Evolutionary conservation across 139 green algal genomes (phyloP).

Genomic region (Chlorella sp.): DNA sequence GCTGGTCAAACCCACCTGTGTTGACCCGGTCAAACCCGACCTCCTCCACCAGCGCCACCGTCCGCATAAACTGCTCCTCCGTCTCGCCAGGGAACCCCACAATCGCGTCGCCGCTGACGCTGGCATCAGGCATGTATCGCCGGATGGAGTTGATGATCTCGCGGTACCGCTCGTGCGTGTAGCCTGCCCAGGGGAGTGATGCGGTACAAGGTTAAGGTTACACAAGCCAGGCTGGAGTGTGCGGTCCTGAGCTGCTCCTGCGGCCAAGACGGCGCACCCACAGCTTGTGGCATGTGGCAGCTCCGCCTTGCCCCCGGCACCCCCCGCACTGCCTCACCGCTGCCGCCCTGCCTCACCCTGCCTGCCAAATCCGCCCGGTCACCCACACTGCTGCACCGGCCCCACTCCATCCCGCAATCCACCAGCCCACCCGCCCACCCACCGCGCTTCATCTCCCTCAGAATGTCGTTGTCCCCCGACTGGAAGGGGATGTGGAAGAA

Average conservation of each 20-base stretch:
- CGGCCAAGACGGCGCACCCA: too few species aligned
- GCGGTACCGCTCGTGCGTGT: conserved; percentile 88
- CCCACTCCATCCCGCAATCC: too few species aligned
- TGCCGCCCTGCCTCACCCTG: too few species aligned
- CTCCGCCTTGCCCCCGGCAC: not conserved
- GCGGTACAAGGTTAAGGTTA: not conserved
- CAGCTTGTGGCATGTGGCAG: not conserved
- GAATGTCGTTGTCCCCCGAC: conserved; percentile 91
- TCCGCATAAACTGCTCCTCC: conserved; percentile 95
- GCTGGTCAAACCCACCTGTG: conserved; percentile 65
- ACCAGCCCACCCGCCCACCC: not conserved
- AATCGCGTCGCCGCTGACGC: conserved; percentile 93
- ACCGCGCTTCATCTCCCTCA: conserved; percentile 88
- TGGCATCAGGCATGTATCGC: conserved; percentile 94
- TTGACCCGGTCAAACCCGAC: conserved; percentile 97
- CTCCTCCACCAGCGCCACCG: conserved; percentile 83
- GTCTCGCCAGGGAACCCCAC: conserved; percentile 98
- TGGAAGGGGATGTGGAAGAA: conserved; percentile 99
- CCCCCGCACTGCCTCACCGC: not conserved
- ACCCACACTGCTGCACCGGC: not conserved
- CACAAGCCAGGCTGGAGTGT: not conserved
- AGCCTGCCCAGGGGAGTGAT: conserved; percentile 52
- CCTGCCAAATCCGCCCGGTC: not conserved
- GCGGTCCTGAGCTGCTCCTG: too few species aligned
- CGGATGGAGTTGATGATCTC: conserved; percentile 95